phyloP scores from a whole-genome alignment of 2,329 filamentous ascomycete species.

The Capronia epimyces region DNA sequence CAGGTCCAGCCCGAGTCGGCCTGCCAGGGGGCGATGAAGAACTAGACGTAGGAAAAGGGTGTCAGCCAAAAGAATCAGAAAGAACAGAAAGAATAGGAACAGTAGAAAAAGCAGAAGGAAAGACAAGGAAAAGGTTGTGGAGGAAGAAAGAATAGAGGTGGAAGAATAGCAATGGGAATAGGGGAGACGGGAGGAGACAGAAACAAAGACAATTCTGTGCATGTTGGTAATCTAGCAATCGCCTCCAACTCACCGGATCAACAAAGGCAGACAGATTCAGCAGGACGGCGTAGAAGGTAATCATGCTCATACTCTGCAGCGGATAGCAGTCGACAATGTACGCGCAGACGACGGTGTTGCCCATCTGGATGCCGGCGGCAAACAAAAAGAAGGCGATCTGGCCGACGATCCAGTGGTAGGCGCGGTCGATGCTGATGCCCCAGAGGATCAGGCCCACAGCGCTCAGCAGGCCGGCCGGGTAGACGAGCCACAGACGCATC shows the following conservation, averaged over 20 bases:
- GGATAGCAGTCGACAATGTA: conserved; percentile 51
- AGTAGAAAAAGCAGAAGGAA: neutral
- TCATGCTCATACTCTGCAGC: conserved; percentile 49
- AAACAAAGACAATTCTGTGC: too few species aligned
- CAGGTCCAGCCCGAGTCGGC: conserved; percentile 45
- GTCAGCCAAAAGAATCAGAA: conserved; percentile 42
- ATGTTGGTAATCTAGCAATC: too few species aligned
- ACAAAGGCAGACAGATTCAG: conserved; percentile 49
- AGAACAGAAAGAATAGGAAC: neutral
- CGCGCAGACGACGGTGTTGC: conserved; percentile 1
- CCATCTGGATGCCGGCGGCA: conserved; percentile 5
- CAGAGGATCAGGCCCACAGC: conserved; percentile 50
- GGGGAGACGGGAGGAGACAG: too few species aligned
- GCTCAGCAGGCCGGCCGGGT: conserved; percentile 48
- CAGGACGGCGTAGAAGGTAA: conserved; percentile 52
- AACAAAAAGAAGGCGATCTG: conserved; percentile 6
- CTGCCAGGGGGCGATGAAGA: conserved; percentile 50
- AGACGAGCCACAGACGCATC: conserved; percentile 53
- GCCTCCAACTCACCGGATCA: conserved; percentile 39
- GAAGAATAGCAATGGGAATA: too few species aligned
- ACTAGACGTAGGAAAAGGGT: conserved; percentile 35
- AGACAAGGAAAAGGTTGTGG: neutral
- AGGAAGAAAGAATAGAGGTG: too few species aligned
- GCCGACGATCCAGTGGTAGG: conserved; percentile 5
- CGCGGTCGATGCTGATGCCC: conserved; percentile 42